Base-by-base conservation (phyloP, 1,284 basidiomycete species). In the Porodaedalea pini region DNA sequence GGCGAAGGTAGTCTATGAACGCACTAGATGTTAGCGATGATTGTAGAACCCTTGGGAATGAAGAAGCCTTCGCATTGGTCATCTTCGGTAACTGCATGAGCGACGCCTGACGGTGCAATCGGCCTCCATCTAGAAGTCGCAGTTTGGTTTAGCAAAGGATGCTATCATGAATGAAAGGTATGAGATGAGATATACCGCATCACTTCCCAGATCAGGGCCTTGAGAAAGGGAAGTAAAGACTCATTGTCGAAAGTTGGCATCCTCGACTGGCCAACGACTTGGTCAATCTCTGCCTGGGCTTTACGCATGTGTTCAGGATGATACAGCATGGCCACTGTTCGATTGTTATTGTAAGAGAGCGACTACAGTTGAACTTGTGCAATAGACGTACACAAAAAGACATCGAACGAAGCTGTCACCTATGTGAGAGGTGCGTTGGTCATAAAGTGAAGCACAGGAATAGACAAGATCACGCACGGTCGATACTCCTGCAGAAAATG, bases 71-170 rank as follows among this genome's bases (percentile, higher is more conserved):
- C n/a, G 34, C 61, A 61, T n/a, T 6, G 7, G 61, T 76, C 73
- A 34, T 77, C 73, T 21, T 65, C 67, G 4, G 69, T 71, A 1
- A 69, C 67, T 8, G 70, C 71, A 62, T 76, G 75, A 25, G 39
- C 41, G 2, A 69, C 67, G 3, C 73, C 74, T 6, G 52, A 45
- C 23, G 41, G 52, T 6, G 52, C 52, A 11, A 54, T 34, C 19
- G 52, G 52, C 23, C 43, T 23, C 52, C 52, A 54, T 29, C 52
- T 54, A 17, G 17, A 13, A 36, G 50, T 19, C n/a, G n/a, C 13
- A 17, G 11, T 37, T 5, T 19, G 29, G 17, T 5, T 2, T 19
- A 51, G 15, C n/a, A 37, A 51, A 37, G 25, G 13, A 45, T 15
- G 13, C 17, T 32, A 17, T 25, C 15, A 29, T 23, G n/a, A n/a